Conservation (phyloP, 1,284 basidiomycete species). For the Cerrena zonata region DNA sequence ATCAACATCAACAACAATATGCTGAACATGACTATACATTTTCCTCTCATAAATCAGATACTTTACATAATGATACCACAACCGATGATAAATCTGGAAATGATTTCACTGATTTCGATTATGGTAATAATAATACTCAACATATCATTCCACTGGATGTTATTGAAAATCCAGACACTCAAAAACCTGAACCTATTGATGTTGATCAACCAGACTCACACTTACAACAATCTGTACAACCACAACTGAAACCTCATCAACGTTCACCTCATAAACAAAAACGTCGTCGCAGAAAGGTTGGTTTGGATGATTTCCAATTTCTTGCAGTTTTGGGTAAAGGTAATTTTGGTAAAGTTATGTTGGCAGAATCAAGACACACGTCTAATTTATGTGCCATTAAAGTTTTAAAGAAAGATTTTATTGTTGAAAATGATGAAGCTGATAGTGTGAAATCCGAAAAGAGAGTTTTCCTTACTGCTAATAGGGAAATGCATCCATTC, state of each 20-base stretch:
- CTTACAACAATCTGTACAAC: constrained; percentile 22
- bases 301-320: constrained; percentile 98
- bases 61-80: too few relatives aligned
- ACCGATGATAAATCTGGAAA: too few relatives aligned
- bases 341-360: constrained; percentile 99
- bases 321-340: constrained; percentile 97
- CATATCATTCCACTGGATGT: constrained; percentile 13
- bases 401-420: constrained; percentile 99
- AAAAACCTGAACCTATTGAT: too few relatives aligned
- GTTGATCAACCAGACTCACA: constrained; percentile 23
- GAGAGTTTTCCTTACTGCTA: constrained; percentile 93
- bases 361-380: constrained; percentile 94
- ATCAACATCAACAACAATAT: too few relatives aligned
- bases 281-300: constrained; percentile 76
- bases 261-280: constrained; percentile 24
- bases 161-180: too few relatives aligned
- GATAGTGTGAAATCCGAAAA: constrained; percentile 98
- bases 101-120: too few relatives aligned
- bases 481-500: constrained; percentile 95
- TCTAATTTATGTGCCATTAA: constrained; percentile 94
- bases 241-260: constrained; percentile 20
- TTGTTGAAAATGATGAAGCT: constrained; percentile 99
- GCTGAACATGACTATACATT: too few relatives aligned
- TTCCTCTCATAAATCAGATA: too few relatives aligned
- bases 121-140: too few relatives aligned